A percentile compares a stretch with the other conserved stretches of the same genome.
Conservation (phyloP, 805 yeast genomes). For the Starmera dryadoides region DNA sequence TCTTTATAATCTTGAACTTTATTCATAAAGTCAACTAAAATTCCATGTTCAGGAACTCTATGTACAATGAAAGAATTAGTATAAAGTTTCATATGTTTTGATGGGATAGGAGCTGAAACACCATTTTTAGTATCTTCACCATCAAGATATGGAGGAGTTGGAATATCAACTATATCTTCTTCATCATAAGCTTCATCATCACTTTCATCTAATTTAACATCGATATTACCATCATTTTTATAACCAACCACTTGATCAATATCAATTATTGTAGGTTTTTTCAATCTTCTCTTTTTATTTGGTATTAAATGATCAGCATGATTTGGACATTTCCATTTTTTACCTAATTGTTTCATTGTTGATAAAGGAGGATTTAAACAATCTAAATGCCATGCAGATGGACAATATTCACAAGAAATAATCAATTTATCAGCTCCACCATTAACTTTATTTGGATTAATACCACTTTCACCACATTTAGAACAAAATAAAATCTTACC, state of each 20-base stretch:
- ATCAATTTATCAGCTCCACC: constrained; percentile 42
- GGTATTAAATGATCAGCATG: constrained; percentile 38
- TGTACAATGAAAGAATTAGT: constrained; percentile 41
- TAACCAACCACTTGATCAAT: constrained; percentile 46
- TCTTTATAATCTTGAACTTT: constrained; percentile 33
- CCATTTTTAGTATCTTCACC: constrained; percentile 26
- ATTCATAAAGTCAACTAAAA: constrained; percentile 61
- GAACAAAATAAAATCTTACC: constrained; percentile 70
- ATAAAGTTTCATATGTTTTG: constrained; percentile 19
- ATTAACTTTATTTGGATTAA: constrained; percentile 31
- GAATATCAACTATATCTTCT: constrained; percentile 22
- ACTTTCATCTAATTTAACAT: constrained; percentile 36
- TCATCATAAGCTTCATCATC: constrained; percentile 21
- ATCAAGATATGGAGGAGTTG: constrained; percentile 29
- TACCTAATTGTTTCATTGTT: constrained; percentile 63
- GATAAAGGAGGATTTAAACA: constrained; percentile 75
- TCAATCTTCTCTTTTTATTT: constrained; percentile 38
- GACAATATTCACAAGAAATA: constrained; percentile 77
- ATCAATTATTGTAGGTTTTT: constrained; percentile 45
- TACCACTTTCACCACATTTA: constrained; percentile 67
- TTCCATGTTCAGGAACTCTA: constrained; percentile 59
- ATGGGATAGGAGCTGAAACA: constrained; percentile 24
- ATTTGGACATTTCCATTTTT: constrained; percentile 88
- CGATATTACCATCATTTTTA: constrained; percentile 50
- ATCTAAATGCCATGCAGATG: constrained; percentile 82